Percentiles rank a stretch among this genome's conserved stretches.
Conservation (phyloP, 163 green algal genomes). For the Scenedesmus sp. region DNA sequence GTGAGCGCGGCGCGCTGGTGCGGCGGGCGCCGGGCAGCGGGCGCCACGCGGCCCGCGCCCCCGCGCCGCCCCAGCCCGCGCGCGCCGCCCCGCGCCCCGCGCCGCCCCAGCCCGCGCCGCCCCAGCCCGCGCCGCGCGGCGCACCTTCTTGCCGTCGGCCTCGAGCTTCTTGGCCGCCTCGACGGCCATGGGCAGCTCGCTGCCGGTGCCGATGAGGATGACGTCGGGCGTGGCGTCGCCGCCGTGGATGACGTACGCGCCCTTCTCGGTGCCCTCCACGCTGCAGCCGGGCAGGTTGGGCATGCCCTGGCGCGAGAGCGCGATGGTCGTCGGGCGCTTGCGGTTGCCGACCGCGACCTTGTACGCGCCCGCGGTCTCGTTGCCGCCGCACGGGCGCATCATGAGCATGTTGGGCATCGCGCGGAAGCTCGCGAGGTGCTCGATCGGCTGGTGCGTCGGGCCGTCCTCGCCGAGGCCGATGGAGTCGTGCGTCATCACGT, state of each 20-base stretch:
- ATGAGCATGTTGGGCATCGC: constrained; percentile 99
- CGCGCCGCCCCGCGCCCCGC: not conserved
- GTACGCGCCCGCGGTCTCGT: constrained; percentile 95
- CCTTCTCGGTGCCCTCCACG: constrained; percentile 85
- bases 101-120: too few species aligned
- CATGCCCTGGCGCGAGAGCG: constrained; percentile 97
- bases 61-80: not conserved
- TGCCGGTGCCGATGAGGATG: constrained; percentile 93
- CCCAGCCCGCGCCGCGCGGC: constrained; percentile 7
- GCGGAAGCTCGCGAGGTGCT: constrained; percentile 99
- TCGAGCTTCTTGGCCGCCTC: constrained; percentile 86
- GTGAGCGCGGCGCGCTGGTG: too few species aligned
- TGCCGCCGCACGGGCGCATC: constrained; percentile 94
- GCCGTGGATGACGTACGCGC: constrained; percentile 91
- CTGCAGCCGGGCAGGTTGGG: constrained; percentile 89
- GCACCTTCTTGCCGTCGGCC: constrained; percentile 84
- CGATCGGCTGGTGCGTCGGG: constrained; percentile 98
- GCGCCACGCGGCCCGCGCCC: too few species aligned
- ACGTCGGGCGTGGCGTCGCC: constrained; percentile 77
- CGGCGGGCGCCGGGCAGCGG: too few species aligned
- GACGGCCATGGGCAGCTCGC: constrained; percentile 91
- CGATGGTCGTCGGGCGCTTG: constrained; percentile 87
- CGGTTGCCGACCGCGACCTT: constrained; percentile 80
- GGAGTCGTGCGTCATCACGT: constrained; percentile 99
- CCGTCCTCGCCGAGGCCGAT: constrained; percentile 99